Conservation (phyloP, 345 rosid species). For the Rhizophora mangle region DNA sequence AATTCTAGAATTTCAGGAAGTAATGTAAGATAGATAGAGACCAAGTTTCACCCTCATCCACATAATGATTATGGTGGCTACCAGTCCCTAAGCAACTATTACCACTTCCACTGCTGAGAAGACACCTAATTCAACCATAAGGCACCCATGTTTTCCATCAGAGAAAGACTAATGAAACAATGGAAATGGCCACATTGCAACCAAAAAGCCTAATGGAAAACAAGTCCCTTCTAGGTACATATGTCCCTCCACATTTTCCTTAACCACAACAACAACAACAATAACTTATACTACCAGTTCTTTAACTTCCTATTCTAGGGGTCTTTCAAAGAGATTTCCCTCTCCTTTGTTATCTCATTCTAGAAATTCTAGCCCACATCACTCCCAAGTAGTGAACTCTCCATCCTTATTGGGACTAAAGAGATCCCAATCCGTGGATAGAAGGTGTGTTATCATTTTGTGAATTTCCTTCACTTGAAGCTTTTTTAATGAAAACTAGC, state of each 20-base stretch:
- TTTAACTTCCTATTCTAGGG: conserved; percentile 39
- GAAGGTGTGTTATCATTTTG: conserved; percentile 38
- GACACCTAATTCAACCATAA: conserved; percentile 18
- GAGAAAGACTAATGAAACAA: conserved; percentile 27
- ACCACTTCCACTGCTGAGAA: conserved; percentile 22
- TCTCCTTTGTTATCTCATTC: conserved; percentile 64
- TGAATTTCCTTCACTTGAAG: too few species aligned
- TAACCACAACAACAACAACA: conserved; percentile 46
- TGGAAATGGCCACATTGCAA: conserved; percentile 13
- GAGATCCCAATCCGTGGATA: conserved; percentile 82
- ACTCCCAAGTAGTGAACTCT: not conserved
- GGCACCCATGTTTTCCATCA: conserved; percentile 35
- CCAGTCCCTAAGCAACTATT: conserved; percentile 43
- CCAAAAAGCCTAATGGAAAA: conserved; percentile 65
- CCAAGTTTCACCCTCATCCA: not conserved
- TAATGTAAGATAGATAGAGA: conserved; percentile 45
- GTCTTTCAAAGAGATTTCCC: conserved; percentile 43
- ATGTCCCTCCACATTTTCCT: conserved; percentile 77
- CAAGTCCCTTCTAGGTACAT: conserved; percentile 80
- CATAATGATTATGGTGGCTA: conserved; percentile 62
- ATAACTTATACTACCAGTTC: conserved; percentile 19
- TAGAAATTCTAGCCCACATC: conserved; percentile 23
- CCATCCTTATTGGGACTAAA: conserved; percentile 36
- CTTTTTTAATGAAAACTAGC: too few species aligned
- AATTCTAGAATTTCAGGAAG: conserved; percentile 11